These are phyloP conservation scores for Bacidia gigantensis DNA, from an alignment of 495 filamentous ascomycete genomes.

Conservation along the genomic window DNA sequence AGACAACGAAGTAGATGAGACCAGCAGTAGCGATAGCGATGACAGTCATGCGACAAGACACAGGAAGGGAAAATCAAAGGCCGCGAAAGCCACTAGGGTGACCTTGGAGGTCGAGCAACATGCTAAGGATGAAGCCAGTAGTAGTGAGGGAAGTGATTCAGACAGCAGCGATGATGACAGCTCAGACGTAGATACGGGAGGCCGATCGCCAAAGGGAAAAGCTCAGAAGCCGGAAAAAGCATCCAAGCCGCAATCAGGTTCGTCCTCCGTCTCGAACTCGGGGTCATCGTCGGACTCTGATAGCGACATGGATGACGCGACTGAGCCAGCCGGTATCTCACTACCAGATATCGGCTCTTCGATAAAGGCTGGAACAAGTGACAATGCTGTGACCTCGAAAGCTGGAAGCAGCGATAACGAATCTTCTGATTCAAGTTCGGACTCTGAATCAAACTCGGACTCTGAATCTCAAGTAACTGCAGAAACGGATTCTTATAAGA, in stretches of 20 bases:
- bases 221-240: constrained; percentile 15
- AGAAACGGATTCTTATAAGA: too few relatives aligned
- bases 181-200: constrained; percentile 17
- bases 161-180: constrained; percentile 5
- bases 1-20: constrained; percentile 22
- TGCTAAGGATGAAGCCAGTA: constrained; percentile 11
- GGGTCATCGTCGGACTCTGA: constrained; percentile 36
- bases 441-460: constrained; percentile 35
- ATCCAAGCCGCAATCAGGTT: constrained; percentile 8
- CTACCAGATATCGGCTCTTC: constrained; percentile 11
- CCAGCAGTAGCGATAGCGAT: constrained; percentile 16
- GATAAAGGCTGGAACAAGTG: constrained; percentile 23
- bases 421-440: constrained; percentile 28
- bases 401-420: constrained; percentile 47
- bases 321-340: constrained; percentile 27
- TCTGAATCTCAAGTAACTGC: constrained; percentile 19
- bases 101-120: not conserved
- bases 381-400: constrained; percentile 18
- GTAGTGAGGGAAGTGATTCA: constrained; percentile 10
- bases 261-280: constrained; percentile 33
- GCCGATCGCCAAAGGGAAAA: constrained; percentile 16
- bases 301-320: constrained; percentile 48
- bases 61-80: constrained; percentile 6
- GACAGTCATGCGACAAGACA: constrained; percentile 16
- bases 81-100: constrained; percentile 1